A percentile compares a stretch with the other conserved stretches of the same genome.
Conservation (phyloP, 2,329 filamentous ascomycete species). For the Aspergillus luchuensis region DNA sequence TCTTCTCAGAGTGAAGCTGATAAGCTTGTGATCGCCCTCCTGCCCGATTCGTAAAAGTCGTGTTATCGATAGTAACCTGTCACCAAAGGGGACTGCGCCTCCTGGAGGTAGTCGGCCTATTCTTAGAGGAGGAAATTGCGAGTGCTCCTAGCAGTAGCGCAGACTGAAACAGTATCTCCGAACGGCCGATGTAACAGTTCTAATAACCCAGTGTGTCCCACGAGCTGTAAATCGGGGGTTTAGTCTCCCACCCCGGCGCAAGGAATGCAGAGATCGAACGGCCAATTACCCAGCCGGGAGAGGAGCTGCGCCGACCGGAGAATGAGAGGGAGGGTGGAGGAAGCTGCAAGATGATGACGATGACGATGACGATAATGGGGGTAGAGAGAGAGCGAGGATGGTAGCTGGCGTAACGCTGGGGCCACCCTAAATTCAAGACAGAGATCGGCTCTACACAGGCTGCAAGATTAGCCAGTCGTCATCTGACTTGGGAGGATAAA, state of each 20-base stretch:
- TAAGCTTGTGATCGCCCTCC: conserved; percentile 28
- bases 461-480: conserved; percentile 23
- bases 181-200: conserved; percentile 7
- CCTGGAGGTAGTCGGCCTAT: neutral
- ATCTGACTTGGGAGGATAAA: conserved; percentile 19
- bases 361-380: conserved; percentile 11
- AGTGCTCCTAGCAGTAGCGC: neutral
- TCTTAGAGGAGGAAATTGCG: neutral
- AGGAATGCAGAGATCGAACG: conserved; percentile 16
- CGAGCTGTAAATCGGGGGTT: conserved; percentile 7
- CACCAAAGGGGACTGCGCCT: neutral
- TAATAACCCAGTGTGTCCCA: conserved; percentile 1
- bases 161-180: conserved; percentile 8
- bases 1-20: conserved; percentile 13
- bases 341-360: conserved; percentile 17
- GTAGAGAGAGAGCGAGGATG: conserved; percentile 1
- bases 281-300: conserved; percentile 13
- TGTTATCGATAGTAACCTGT: neutral
- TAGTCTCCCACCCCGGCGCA: conserved; percentile 10
- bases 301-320: conserved; percentile 20
- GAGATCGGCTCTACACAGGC: conserved; percentile 20
- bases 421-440: conserved; percentile 16
- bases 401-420: conserved; percentile 19
- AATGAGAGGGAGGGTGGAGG: conserved; percentile 12
- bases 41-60: conserved; percentile 1